A percentile compares a stretch with the other conserved stretches of the same genome.
Evolutionary conservation across 495 filamentous ascomycete genomes (phyloP).

Genomic region (Hyaloscypha bicolor): DNA sequence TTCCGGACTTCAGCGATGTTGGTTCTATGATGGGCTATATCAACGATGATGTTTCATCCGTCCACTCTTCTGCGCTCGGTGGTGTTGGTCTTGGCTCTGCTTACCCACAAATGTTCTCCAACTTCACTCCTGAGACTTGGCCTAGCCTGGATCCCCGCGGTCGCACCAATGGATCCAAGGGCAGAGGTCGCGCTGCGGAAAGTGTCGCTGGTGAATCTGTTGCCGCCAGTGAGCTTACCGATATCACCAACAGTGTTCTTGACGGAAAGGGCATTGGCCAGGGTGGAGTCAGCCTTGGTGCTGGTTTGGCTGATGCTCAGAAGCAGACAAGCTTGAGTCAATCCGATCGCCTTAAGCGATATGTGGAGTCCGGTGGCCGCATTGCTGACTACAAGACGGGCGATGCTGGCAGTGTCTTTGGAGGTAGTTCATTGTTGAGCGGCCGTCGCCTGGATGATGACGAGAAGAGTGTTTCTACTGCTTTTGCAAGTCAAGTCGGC

Average conservation of each 20-base stretch:
- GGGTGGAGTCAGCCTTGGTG: constrained; percentile 80
- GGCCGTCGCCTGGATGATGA: constrained; percentile 73
- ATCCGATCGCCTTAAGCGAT: constrained; percentile 79
- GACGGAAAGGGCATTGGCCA: constrained; percentile 76
- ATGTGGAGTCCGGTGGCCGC: constrained; percentile 79
- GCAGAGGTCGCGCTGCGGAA: constrained; percentile 63
- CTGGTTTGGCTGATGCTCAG: constrained; percentile 72
- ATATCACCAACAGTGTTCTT: constrained; percentile 64
- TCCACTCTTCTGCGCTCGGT: constrained; percentile 89
- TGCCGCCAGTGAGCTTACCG: constrained; percentile 83
- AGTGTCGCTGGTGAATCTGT: constrained; percentile 90
- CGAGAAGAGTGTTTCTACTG: constrained; percentile 90
- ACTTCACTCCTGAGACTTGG: constrained; percentile 86
- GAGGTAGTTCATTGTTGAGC: constrained; percentile 62
- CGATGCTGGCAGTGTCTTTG: constrained; percentile 71
- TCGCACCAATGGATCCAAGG: constrained; percentile 60
- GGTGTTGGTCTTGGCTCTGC: constrained; percentile 77
- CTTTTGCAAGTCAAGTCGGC: constrained; percentile 93
- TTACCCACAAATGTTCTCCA: constrained; percentile 94
- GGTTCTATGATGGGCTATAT: constrained; percentile 92
- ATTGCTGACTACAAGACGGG: constrained; percentile 56
- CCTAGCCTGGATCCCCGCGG: constrained; percentile 72
- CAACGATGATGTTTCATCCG: constrained; percentile 93
- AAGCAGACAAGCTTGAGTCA: constrained; percentile 86
- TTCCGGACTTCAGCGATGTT: constrained; percentile 74